Evolutionary conservation across 805 yeast genomes (phyloP), one percentile per base, ranked within the genome.

Genomic region (Monosporozyma aquatica): DNA sequence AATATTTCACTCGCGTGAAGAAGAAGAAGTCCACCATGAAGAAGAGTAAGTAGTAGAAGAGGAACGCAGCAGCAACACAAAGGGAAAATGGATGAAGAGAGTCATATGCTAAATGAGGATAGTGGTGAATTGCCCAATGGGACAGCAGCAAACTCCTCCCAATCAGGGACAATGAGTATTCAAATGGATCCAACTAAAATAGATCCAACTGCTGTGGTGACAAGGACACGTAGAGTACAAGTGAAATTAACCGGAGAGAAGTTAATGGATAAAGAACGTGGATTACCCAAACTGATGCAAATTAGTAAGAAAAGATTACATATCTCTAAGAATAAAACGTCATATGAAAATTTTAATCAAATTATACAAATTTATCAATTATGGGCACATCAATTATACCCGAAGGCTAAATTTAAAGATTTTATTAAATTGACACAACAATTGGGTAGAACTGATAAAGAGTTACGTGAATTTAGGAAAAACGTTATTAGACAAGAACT

Each of bases 311-410:
- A 54, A 24, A 51, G 59, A 13, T 56, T 65, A 41, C 59, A 61
- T 38, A 67, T 69, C 40, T 54, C 65, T 27, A 54, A 45, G 34
- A 53, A 52, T 18, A 49, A 45, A 9, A 46, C 47, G 9, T 47
- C 58, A 3, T 47, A 53, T 37, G 60, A 57, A 13, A 61, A 61
- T 41, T 47, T 61, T 29, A 42, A 54, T 2, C 47, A 51, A 21
- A 56, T 83, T 6, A 57, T 82, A 6, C 69, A 70, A 24, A 67
- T 72, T 28, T 83, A 81, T 57, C 87, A 82, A 59, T 52, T 78
- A 26, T 83, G 90, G 89, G 87, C 82, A 1, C 90, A 83, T 58
- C 67, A 72, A 18, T 52, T 87, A 29, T 86, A 73, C 55, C 95
- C 96, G 4, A 83, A 82, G 64, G 86, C 92, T 13, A 79, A 75